Base-by-base conservation (phyloP, 352 stramenopile genomes). In the Halophytophthora polymorphica region DNA sequence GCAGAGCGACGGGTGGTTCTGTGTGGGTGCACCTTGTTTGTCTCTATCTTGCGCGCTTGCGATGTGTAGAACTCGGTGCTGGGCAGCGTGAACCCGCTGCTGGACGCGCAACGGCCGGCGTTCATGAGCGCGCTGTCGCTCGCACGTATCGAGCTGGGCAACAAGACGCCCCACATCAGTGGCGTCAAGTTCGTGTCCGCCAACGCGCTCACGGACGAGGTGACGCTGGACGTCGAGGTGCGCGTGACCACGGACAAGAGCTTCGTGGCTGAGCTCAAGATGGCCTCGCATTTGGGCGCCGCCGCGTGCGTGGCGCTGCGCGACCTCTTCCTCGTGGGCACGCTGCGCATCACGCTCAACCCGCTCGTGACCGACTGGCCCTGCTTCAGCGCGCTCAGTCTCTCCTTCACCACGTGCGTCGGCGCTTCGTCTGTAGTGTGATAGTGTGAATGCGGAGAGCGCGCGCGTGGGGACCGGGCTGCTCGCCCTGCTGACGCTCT, bases 371-470 rank as follows among this genome's bases (percentile, higher is more conserved):
- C 61, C 25, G 73, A 77, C 60, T 91, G 81, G 81, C 81, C 81
- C 5, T 88, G 77, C 59, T 91, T 91, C 57, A 71, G 71, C 14
- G 80, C 64, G 0, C 56, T 91, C 45, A 82, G 57, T 19, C 58
- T 91, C 23, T 91, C 71, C 53, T 91, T 91, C 68, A 89, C 80
- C 19, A 68, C 67, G 81, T 88, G 65, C 28, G 62, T 56, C 12
- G 17, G 36, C 45, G 8, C 39, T 14, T 38, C 5, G 34, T 39
- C 44, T 50, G 15, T 43, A 3, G 2, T 28, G 10, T 29, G 19
- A 7, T n/a, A 15, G 18, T 31, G n/a, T 19, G 44, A 28, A 15
- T n/a, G n/a, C n/a, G n/a, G n/a, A n/a, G n/a, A n/a, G n/a, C n/a
- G n/a, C n/a, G n/a, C n/a, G n/a, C n/a, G n/a, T n/a, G n/a, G n/a